Percentiles rank a stretch among this genome's conserved stretches.
Conservation (phyloP, 805 yeast genomes). For the Vanderwaltozyma polyspora region DNA sequence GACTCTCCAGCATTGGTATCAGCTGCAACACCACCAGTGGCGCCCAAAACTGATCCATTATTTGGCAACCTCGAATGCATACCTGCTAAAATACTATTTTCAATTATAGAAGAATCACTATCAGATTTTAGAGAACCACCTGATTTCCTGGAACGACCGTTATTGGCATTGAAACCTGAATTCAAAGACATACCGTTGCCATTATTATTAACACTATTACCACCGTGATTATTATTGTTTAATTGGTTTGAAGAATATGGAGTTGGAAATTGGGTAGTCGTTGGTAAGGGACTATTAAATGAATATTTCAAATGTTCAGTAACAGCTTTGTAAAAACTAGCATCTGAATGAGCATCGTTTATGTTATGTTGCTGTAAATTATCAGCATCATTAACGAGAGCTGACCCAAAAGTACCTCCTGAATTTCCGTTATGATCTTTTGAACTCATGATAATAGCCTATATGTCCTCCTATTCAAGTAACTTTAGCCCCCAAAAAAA, state of each 20-base stretch:
- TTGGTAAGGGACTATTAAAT: slow-evolving; percentile 24
- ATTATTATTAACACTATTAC: slow-evolving; percentile 3
- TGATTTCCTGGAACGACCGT: no score
- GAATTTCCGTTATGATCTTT: neutral
- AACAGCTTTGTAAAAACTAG: neutral
- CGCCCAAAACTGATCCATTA: neutral
- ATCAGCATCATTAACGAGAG: neutral
- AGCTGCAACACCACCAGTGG: neutral
- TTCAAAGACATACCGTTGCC: slow-evolving; percentile 1
- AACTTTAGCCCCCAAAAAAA: no score
- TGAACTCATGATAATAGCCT: neutral
- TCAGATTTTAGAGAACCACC: slow-evolving; percentile 2
- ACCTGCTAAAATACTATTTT: slow-evolving; percentile 18
- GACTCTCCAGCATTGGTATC: slow-evolving; percentile 12
- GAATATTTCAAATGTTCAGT: slow-evolving; percentile 1
- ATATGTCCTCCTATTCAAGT: neutral
- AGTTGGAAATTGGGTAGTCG: slow-evolving; percentile 26
- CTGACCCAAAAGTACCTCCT: no score
- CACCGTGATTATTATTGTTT: slow-evolving; percentile 2
- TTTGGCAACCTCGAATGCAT: slow-evolving; percentile 4
- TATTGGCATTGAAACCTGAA: neutral
- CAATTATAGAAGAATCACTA: slow-evolving; percentile 18
- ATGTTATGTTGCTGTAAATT: neutral
- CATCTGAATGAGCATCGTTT: neutral
- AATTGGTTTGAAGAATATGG: slow-evolving; percentile 23